Evolutionary conservation across 768 basidiomycete species (phyloP).

Genomic region (Imleria badia): DNA sequence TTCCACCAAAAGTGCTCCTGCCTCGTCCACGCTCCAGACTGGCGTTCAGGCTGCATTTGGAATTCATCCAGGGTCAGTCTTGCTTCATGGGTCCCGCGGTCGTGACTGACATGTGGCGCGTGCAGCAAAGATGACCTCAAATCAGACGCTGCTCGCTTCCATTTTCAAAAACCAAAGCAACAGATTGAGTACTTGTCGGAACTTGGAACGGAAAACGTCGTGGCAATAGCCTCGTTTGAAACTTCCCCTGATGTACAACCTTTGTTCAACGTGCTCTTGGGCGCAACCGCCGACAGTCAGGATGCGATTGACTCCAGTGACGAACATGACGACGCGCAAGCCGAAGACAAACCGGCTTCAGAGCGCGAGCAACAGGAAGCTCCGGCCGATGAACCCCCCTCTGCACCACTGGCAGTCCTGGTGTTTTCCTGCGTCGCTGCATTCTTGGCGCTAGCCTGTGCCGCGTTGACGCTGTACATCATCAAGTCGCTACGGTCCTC

Average conservation of each 20-base stretch:
- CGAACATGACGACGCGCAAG: not conserved
- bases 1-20: slow-evolving; percentile 9
- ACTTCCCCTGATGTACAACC: slow-evolving; percentile 4
- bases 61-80: slow-evolving; percentile 37
- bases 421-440: slow-evolving; percentile 27
- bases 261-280: slow-evolving; percentile 23
- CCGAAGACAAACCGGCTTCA: not conserved
- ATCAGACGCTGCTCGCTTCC: slow-evolving; percentile 30
- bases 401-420: slow-evolving; percentile 17
- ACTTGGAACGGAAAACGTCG: slow-evolving; percentile 27
- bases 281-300: slow-evolving; percentile 20
- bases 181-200: slow-evolving; percentile 32
- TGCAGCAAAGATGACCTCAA: slow-evolving; percentile 18
- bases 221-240: slow-evolving; percentile 31
- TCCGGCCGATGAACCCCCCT: not conserved
- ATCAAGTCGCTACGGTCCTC: slow-evolving; percentile 17
- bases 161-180: slow-evolving; percentile 30
- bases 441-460: slow-evolving; percentile 24
- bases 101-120: slow-evolving; percentile 16
- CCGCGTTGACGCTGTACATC: slow-evolving; percentile 22
- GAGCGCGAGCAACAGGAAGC: not conserved
- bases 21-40: slow-evolving; percentile 27
- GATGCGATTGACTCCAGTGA: slow-evolving; percentile 22
- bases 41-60: slow-evolving; percentile 38
- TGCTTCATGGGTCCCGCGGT: slow-evolving; percentile 6